A percentile compares a stretch with the other conserved stretches of the same genome.
phyloP scores from a whole-genome alignment of 331 rosid species.

The Arachis monticola region DNA sequence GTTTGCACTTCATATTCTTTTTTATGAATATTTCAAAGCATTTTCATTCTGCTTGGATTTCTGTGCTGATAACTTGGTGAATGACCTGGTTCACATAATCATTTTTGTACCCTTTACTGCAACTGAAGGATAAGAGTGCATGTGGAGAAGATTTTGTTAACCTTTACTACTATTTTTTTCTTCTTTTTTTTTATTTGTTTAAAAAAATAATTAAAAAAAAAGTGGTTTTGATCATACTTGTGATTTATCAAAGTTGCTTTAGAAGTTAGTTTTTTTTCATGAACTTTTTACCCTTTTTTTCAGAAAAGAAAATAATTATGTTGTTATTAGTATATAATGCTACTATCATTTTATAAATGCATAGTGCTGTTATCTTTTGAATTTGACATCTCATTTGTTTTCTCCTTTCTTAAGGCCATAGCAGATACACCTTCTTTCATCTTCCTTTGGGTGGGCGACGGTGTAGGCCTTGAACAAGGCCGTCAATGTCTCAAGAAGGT shows the following conservation, averaged over 20 bases:
- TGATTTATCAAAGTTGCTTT: background rate
- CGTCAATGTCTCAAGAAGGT: slow-evolving; percentile 97
- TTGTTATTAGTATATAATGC: background rate
- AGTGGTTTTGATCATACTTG: slow-evolving; percentile 6
- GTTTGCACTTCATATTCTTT: slow-evolving; percentile 24
- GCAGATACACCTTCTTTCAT: slow-evolving; percentile 97
- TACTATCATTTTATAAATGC: slow-evolving; percentile 4
- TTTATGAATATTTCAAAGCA: slow-evolving; percentile 22
- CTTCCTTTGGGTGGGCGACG: slow-evolving; percentile 98
- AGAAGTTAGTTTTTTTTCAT: background rate
- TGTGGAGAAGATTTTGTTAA: slow-evolving; percentile 22
- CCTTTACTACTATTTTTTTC: slow-evolving; percentile 9
- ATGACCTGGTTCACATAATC: slow-evolving; percentile 21
- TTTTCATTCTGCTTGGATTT: slow-evolving; percentile 24
- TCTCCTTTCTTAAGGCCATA: slow-evolving; percentile 66
- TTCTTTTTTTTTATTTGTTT: too few relatives aligned
- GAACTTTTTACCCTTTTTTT: too few relatives aligned
- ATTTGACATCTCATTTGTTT: slow-evolving; percentile 39
- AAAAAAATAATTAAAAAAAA: background rate
- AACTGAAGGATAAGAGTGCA: slow-evolving; percentile 7
- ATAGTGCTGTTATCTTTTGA: slow-evolving; percentile 33
- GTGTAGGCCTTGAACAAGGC: slow-evolving; percentile 97
- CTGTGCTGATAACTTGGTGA: slow-evolving; percentile 15
- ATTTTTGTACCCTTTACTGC: background rate
- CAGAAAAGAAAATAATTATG: slow-evolving; percentile 5